phyloP scores from a whole-genome alignment of 148 eudicot genomes.

The Hydrangea macrophylla region DNA sequence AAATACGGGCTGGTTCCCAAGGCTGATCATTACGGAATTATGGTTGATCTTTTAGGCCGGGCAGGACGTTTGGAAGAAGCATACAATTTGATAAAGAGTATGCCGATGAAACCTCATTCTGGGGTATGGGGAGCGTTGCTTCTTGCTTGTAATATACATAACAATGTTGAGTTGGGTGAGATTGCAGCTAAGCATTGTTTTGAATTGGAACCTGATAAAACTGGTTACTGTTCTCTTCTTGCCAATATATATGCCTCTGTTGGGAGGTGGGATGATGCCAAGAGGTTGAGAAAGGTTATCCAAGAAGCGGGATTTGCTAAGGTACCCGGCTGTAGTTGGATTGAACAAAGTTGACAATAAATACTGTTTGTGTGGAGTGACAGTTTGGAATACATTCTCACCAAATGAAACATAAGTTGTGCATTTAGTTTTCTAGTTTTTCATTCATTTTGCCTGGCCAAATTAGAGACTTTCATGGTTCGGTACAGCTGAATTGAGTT shows the following conservation, averaged over 20 bases:
- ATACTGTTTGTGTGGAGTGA: too few relatives aligned
- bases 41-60: conserved; percentile 81
- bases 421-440: too few relatives aligned
- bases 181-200: conserved; percentile 69
- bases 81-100: conserved; percentile 59
- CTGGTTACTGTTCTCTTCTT: conserved; percentile 65
- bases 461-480: too few relatives aligned
- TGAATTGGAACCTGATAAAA: conserved; percentile 54
- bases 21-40: conserved; percentile 67
- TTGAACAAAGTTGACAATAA: conserved; percentile 20
- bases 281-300: conserved; percentile 42
- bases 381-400: too few relatives aligned
- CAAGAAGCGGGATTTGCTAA: conserved; percentile 37
- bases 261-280: conserved; percentile 84
- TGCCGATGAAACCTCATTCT: conserved; percentile 75
- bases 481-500: too few relatives aligned
- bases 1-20: conserved; percentile 54
- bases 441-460: too few relatives aligned
- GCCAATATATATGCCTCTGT: conserved; percentile 63
- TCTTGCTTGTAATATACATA: conserved; percentile 68
- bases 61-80: conserved; percentile 75
- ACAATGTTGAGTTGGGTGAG: conserved; percentile 70
- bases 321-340: conserved; percentile 75
- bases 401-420: too few relatives aligned
- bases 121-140: conserved; percentile 96